phyloP scores from a whole-genome alignment of 2,329 filamentous ascomycete species.

The Lachnellula occidentalis region DNA sequence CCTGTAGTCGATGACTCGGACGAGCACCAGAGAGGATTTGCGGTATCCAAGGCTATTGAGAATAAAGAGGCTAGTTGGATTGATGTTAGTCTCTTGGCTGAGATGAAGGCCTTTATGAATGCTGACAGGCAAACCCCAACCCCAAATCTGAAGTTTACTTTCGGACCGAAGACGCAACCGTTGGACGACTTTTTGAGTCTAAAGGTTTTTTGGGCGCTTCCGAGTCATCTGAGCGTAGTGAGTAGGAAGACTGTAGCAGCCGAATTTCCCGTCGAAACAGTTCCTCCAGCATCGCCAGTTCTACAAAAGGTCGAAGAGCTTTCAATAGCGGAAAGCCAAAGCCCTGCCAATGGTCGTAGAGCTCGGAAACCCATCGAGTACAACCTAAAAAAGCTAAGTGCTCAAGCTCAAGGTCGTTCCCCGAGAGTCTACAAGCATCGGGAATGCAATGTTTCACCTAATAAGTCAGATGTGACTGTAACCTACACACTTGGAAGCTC shows the following conservation, averaged over 20 bases:
- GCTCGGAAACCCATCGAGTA: conserved; percentile 36
- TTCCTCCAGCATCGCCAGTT: conserved; percentile 5
- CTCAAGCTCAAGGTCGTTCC: conserved; percentile 50
- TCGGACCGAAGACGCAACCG: conserved; percentile 4
- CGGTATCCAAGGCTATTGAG: background rate
- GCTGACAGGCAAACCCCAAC: conserved; percentile 6
- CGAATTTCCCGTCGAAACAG: background rate
- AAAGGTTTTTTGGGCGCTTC: conserved; percentile 21
- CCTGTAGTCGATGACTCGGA: background rate
- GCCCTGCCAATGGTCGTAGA: conserved; percentile 17
- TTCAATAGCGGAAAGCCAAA: conserved; percentile 14
- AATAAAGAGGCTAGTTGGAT: background rate
- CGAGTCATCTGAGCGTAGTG: conserved; percentile 9
- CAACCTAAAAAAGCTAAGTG: conserved; percentile 54
- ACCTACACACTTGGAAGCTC: conserved; percentile 23
- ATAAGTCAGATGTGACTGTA: conserved; percentile 21
- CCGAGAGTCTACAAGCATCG: conserved; percentile 28
- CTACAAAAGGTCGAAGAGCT: conserved; percentile 3
- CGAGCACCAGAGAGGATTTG: background rate
- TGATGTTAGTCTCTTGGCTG: conserved; percentile 2
- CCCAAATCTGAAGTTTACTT: conserved; percentile 7
- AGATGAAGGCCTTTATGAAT: background rate
- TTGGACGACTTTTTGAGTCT: conserved; percentile 14
- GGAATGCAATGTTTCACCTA: conserved; percentile 12
- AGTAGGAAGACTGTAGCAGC: background rate